These are phyloP conservation scores for Nidula microcarpa DNA, from an alignment of 768 basidiomycete genomes.

Conservation along the genomic window DNA sequence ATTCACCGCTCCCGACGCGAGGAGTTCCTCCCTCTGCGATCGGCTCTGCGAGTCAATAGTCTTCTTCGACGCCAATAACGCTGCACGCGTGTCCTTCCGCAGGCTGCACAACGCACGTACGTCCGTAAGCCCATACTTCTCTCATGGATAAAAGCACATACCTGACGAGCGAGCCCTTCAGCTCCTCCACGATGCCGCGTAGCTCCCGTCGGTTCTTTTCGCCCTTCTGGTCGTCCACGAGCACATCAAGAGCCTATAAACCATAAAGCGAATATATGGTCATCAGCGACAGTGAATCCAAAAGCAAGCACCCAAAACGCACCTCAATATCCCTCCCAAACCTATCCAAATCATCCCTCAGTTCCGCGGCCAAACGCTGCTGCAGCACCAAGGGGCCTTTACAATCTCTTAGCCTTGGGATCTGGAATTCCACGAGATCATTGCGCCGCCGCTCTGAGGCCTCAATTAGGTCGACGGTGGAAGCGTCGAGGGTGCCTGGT, in stretches of 20 bases:
- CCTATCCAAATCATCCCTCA: slow-evolving; percentile 70
- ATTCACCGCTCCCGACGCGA: slow-evolving; percentile 46
- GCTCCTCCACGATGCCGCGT: slow-evolving; percentile 45
- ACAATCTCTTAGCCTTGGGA: slow-evolving; percentile 71
- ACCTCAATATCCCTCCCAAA: slow-evolving; percentile 72
- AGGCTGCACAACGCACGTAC: slow-evolving; percentile 32
- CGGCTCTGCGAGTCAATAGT: slow-evolving; percentile 58
- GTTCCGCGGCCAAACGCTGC: slow-evolving; percentile 68
- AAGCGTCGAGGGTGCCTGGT: slow-evolving; percentile 49
- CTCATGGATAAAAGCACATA: slow-evolving; percentile 21
- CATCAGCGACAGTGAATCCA: slow-evolving; percentile 3
- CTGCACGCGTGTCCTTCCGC: slow-evolving; percentile 60
- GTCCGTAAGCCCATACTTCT: slow-evolving; percentile 1
- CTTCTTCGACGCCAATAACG: slow-evolving; percentile 71
- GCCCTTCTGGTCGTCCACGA: slow-evolving; percentile 70
- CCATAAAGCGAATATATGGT: slow-evolving; percentile 7
- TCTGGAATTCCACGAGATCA: slow-evolving; percentile 67
- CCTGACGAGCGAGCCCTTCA: slow-evolving; percentile 46
- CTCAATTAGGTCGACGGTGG: slow-evolving; percentile 46
- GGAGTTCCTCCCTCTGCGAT: slow-evolving; percentile 68
- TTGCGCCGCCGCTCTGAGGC: slow-evolving; percentile 50
- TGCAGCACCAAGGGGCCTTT: slow-evolving; percentile 67
- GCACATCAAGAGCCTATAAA: slow-evolving; percentile 58
- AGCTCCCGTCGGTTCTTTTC: slow-evolving; percentile 48
- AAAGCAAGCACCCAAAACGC: slow-evolving; percentile 6